phyloP scores from a whole-genome alignment of 2,329 filamentous ascomycete species.

The Aspergillus niger region DNA sequence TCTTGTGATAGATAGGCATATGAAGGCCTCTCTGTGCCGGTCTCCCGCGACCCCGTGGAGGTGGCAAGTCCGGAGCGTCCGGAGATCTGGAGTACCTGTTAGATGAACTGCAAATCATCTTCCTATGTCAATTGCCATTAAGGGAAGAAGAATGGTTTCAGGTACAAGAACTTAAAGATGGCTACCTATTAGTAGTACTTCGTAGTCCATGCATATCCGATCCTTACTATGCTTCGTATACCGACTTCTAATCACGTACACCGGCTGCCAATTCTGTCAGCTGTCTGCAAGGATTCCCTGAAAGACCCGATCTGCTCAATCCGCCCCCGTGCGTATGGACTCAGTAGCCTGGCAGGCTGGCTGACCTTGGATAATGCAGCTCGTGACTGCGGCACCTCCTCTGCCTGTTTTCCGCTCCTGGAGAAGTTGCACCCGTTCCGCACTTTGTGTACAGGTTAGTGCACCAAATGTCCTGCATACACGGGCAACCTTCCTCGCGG shows the following conservation, averaged over 20 bases:
- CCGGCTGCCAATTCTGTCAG: background rate
- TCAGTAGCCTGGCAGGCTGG: no score
- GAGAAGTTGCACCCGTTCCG: no score
- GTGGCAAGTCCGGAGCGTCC: background rate
- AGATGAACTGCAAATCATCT: background rate
- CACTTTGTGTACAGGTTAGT: no score
- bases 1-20: background rate
- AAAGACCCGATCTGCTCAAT: no score
- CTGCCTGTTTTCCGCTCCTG: no score
- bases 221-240: background rate
- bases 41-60: constrained; percentile 1
- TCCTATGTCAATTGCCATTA: background rate
- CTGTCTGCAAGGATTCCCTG: background rate
- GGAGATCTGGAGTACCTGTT: background rate
- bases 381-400: no score
- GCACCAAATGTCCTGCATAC: no score
- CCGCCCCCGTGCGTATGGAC: no score
- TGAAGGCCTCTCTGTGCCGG: background rate
- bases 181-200: background rate
- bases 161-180: background rate
- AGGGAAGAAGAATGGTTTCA: background rate
- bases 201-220: background rate
- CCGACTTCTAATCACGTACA: background rate
- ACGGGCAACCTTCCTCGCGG: no score
- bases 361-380: no score